Conservation (phyloP, 257 asterid species). For the Asclepias syriaca region DNA sequence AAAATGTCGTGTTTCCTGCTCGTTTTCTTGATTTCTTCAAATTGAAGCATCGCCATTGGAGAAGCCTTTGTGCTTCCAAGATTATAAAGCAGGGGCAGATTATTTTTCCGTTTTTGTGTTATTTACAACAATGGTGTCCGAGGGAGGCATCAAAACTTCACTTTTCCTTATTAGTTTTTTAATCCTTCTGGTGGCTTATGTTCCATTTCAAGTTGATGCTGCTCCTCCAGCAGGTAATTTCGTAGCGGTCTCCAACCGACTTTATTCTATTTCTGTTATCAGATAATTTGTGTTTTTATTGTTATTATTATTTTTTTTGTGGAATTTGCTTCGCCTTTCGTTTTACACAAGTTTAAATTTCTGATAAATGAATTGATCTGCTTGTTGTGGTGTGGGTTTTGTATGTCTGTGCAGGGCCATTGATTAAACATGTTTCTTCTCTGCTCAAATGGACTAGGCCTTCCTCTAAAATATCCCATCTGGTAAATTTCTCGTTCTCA, state of each 20-base stretch:
- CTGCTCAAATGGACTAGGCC: slow-evolving; percentile 87
- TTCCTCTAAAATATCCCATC: slow-evolving; percentile 68
- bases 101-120: neutral
- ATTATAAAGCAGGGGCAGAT: neutral
- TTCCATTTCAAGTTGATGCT: slow-evolving; percentile 65
- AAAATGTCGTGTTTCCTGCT: neutral
- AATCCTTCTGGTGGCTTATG: slow-evolving; percentile 33
- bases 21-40: neutral
- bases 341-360: neutral
- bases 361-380: slow-evolving; percentile 7
- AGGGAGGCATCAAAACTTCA: slow-evolving; percentile 42
- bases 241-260: neutral
- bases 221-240: slow-evolving; percentile 87
- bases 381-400: slow-evolving; percentile 4
- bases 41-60: neutral
- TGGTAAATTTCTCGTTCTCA: slow-evolving; percentile 34
- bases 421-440: slow-evolving; percentile 76
- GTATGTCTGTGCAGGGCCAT: slow-evolving; percentile 50
- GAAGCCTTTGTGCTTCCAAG: neutral
- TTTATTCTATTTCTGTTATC: neutral
- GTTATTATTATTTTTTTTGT: no score
- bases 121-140: slow-evolving; percentile 1
- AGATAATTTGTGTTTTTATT: neutral
- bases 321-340: neutral
- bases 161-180: slow-evolving; percentile 37